A percentile compares a stretch with the other conserved stretches of the same genome.
These are phyloP conservation scores for Elongisporangium anandrum DNA, from an alignment of 352 stramenopile genomes.

Conservation along the genomic window DNA sequence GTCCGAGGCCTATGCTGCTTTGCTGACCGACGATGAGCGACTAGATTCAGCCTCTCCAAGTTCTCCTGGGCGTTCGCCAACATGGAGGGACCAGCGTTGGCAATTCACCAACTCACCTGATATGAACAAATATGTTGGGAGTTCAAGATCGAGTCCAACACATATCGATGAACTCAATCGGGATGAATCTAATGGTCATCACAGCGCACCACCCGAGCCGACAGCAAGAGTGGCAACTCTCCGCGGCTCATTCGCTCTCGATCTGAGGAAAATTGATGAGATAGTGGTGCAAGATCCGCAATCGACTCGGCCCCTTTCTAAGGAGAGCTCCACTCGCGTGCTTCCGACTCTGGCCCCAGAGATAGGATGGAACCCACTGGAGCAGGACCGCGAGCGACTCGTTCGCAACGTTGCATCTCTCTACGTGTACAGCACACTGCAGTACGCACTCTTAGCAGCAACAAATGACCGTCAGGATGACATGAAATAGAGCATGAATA, in stretches of 20 bases:
- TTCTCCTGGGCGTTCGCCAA: background rate
- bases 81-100: background rate
- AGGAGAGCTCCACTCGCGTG: background rate
- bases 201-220: background rate
- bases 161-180: background rate
- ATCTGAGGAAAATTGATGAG: background rate
- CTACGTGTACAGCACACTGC: constrained; percentile 14
- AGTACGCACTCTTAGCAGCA: constrained; percentile 15
- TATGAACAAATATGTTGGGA: background rate
- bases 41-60: background rate
- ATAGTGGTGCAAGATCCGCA: background rate
- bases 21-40: constrained; percentile 1
- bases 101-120: background rate
- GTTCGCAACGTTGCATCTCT: constrained; percentile 17
- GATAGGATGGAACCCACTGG: constrained; percentile 16
- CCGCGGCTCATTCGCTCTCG: background rate
- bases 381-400: constrained; percentile 11
- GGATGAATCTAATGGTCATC: background rate
- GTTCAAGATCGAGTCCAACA: background rate
- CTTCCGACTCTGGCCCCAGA: background rate
- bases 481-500: background rate
- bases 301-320: background rate
- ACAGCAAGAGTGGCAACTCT: background rate
- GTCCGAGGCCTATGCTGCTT: constrained; percentile 10
- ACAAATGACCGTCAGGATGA: background rate